phyloP scores from a whole-genome alignment of 129 eudicot species.

The Heracleum sosnowskyi region DNA sequence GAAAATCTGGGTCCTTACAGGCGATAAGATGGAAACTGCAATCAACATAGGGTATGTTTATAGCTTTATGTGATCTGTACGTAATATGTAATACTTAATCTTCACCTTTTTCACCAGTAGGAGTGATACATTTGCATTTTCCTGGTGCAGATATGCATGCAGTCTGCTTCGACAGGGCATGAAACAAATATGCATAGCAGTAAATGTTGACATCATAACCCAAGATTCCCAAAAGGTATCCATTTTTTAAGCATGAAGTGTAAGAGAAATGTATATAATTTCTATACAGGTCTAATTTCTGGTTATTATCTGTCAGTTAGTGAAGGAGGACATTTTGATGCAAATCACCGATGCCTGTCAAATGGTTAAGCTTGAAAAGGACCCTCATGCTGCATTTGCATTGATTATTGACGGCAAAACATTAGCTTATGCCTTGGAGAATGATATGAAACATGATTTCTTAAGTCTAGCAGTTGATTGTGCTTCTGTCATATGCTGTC shows the following conservation, averaged over 20 bases:
- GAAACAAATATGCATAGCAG: slow-evolving; percentile 84
- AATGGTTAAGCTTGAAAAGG: slow-evolving; percentile 92
- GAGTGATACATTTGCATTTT: slow-evolving; percentile 2
- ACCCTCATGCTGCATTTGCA: slow-evolving; percentile 91
- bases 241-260: not conserved
- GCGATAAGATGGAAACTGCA: slow-evolving; percentile 99
- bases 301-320: slow-evolving; percentile 45
- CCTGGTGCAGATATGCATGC: slow-evolving; percentile 66
- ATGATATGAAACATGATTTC: slow-evolving; percentile 72
- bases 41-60: slow-evolving; percentile 87
- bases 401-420: slow-evolving; percentile 94
- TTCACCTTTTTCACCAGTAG: not conserved
- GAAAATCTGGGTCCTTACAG: slow-evolving; percentile 97
- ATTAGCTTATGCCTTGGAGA: slow-evolving; percentile 72
- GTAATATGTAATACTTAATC: slow-evolving; percentile 2
- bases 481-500: slow-evolving; percentile 98
- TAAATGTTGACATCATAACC: slow-evolving; percentile 40
- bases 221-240: slow-evolving; percentile 60
- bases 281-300: slow-evolving; percentile 5
- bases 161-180: slow-evolving; percentile 97
- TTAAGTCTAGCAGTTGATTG: slow-evolving; percentile 78
- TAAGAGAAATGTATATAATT: slow-evolving; percentile 1
- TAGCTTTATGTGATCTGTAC: slow-evolving; percentile 2
- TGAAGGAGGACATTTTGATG: slow-evolving; percentile 62
- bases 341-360: slow-evolving; percentile 84